phyloP scores from a whole-genome alignment of 2,329 filamentous ascomycete species.

The Helotiales sp. region DNA sequence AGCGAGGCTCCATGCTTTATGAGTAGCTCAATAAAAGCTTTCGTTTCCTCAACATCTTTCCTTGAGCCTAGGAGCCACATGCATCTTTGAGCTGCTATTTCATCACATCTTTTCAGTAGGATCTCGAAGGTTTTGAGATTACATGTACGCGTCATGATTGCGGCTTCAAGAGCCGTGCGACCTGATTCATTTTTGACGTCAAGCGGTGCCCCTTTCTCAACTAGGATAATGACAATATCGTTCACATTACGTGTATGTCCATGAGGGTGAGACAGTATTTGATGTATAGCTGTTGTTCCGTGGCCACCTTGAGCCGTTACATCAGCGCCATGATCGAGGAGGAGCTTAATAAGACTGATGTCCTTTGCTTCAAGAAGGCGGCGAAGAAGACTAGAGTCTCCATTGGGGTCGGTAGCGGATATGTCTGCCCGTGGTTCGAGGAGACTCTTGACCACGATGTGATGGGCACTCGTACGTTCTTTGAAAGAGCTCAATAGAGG shows the following conservation, averaged over 20 bases:
- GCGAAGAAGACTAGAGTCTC: constrained; percentile 2
- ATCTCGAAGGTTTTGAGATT: constrained; percentile 9
- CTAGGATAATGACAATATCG: constrained; percentile 2
- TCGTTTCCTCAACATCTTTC: constrained; percentile 1
- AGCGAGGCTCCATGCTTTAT: constrained; percentile 8
- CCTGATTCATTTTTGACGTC: constrained; percentile 11
- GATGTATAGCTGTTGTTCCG: background rate
- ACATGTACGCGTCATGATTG: background rate
- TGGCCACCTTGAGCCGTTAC: background rate
- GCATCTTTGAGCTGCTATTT: constrained; percentile 2
- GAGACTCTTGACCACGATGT: background rate
- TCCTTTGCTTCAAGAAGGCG: constrained; percentile 15
- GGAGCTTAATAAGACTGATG: constrained; percentile 20
- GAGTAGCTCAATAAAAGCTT: constrained; percentile 9
- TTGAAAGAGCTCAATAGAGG: constrained; percentile 16
- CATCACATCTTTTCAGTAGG: constrained; percentile 9
- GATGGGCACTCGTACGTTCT: background rate
- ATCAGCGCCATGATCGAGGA: constrained; percentile 36
- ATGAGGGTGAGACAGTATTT: background rate
- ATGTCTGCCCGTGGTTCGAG: constrained; percentile 14
- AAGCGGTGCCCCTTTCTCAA: constrained; percentile 1
- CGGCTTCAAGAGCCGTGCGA: constrained; percentile 6
- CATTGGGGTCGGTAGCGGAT: background rate
- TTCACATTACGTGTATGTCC: background rate
- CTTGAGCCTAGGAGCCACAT: constrained; percentile 9